Conservation (phyloP, 345 rosid species). For the Brassica juncea region DNA sequence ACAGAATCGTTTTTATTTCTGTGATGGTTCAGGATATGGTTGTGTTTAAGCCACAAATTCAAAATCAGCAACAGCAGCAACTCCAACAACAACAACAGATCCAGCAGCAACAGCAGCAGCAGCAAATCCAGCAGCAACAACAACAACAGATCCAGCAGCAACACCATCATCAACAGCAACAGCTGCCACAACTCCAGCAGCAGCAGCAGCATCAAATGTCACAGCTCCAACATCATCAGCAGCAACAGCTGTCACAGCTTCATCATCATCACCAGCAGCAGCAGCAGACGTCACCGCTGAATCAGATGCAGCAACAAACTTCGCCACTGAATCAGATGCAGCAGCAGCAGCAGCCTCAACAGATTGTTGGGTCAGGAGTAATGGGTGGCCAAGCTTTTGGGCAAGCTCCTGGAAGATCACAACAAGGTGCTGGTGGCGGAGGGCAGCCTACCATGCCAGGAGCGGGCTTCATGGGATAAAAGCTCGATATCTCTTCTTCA, state of each 20-base stretch:
- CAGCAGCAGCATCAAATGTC: conserved; percentile 48
- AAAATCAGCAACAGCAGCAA: conserved; percentile 63
- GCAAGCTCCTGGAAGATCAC: conserved; percentile 78
- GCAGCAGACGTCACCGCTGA: conserved; percentile 41
- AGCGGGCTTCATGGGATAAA: conserved; percentile 59
- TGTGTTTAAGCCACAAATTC: conserved; percentile 85
- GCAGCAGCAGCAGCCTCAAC: conserved; percentile 61
- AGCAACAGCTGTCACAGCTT: conserved; percentile 43
- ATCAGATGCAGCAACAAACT: conserved; percentile 25
- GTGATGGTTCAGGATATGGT: conserved; percentile 78
- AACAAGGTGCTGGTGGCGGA: conserved; percentile 38
- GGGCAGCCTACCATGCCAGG: conserved; percentile 73
- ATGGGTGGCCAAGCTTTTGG: conserved; percentile 68
- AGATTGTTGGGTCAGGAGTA: conserved; percentile 73
- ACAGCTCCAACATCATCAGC: conserved; percentile 48
- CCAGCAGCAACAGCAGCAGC: conserved; percentile 36
- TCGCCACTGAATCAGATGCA: conserved; percentile 19
- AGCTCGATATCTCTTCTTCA: conserved; percentile 6
- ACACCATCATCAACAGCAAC: conserved; percentile 46
- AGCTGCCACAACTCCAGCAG: conserved; percentile 44
- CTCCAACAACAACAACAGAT: conserved; percentile 37
- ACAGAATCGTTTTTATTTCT: conserved; percentile 14
- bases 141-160: conserved; percentile 42
- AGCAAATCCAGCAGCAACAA: conserved; percentile 40
- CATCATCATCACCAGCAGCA: conserved; percentile 49